Percentiles rank a stretch among this genome's conserved stretches.
phyloP scores from a whole-genome alignment of 768 basidiomycete species.

The Strobilomyces dryophilus region DNA sequence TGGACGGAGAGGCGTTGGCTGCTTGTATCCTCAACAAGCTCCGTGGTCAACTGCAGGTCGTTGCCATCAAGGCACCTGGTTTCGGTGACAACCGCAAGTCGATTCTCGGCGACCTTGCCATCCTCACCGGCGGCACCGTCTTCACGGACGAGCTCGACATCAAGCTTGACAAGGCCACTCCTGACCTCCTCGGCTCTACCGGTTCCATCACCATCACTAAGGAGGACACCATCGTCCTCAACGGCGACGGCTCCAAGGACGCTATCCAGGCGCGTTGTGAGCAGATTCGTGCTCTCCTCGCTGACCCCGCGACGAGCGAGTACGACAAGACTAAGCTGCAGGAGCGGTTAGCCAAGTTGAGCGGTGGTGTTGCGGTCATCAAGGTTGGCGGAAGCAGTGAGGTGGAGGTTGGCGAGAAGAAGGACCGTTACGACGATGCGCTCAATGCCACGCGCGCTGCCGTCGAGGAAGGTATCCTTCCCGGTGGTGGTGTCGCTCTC shows the following conservation, averaged over 20 bases:
- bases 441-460: conserved; percentile 95
- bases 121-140: conserved; percentile 96
- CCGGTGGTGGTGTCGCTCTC: conserved; percentile 92
- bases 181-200: conserved; percentile 86
- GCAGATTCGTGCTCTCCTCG: conserved; percentile 83
- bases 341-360: conserved; percentile 94
- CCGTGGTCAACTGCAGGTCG: conserved; percentile 92
- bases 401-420: conserved; percentile 96
- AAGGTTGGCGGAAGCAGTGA: conserved; percentile 92
- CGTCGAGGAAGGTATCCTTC: conserved; percentile 97
- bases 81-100: conserved; percentile 99
- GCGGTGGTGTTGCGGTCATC: conserved; percentile 97
- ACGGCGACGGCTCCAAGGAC: conserved; percentile 90
- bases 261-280: conserved; percentile 91
- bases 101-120: conserved; percentile 94
- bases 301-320: conserved; percentile 82
- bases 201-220: conserved; percentile 94
- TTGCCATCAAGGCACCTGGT: conserved; percentile 93
- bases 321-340: conserved; percentile 95
- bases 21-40: conserved; percentile 99
- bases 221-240: conserved; percentile 94
- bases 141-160: conserved; percentile 97
- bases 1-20: conserved; percentile 96
- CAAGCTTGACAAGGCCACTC: conserved; percentile 50
- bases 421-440: conserved; percentile 92